Percentiles rank a stretch among this genome's conserved stretches.
These are phyloP conservation scores for Neopestalotiopsis rosae DNA, from an alignment of 2,329 filamentous ascomycete genomes.

Conservation along the genomic window DNA sequence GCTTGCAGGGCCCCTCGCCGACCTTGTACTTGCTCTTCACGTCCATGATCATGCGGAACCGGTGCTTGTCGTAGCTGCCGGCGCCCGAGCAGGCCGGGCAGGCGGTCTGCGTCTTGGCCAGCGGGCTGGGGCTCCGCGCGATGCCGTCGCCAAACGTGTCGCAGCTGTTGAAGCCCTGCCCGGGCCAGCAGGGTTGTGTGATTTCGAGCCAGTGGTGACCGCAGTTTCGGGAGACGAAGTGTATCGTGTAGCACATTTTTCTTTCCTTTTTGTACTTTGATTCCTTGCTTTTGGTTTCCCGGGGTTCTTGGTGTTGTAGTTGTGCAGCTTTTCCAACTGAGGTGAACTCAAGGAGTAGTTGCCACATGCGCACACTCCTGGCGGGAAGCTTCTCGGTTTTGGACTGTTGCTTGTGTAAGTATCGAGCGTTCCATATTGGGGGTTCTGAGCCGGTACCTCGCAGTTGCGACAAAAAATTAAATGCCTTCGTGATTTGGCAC, in stretches of 20 bases:
- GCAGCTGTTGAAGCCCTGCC: slow-evolving; percentile 57
- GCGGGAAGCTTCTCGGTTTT: no score
- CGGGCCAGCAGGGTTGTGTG: slow-evolving; percentile 50
- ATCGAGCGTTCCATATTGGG: no score
- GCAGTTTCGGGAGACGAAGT: slow-evolving; percentile 55
- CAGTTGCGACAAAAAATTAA: no score
- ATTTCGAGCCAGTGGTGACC: slow-evolving; percentile 59
- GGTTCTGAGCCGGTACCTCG: no score
- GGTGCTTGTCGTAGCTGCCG: slow-evolving; percentile 53
- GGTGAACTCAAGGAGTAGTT: no score
- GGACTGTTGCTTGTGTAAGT: no score
- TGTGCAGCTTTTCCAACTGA: not conserved
- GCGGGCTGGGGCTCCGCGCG: slow-evolving; percentile 41
- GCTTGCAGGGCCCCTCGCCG: slow-evolving; percentile 49
- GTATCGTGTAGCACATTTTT: slow-evolving; percentile 54
- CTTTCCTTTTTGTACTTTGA: not conserved
- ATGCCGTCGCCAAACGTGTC: slow-evolving; percentile 44
- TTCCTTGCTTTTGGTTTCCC: not conserved
- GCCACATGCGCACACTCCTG: no score
- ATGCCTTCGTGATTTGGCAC: no score
- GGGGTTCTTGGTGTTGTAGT: not conserved
- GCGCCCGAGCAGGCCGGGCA: slow-evolving; percentile 42
- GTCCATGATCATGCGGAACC: slow-evolving; percentile 49
- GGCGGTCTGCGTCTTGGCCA: slow-evolving; percentile 33
- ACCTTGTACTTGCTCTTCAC: slow-evolving; percentile 52